Conservation (phyloP, 805 yeast genomes). For the Metschnikowia drakensbergensis region DNA sequence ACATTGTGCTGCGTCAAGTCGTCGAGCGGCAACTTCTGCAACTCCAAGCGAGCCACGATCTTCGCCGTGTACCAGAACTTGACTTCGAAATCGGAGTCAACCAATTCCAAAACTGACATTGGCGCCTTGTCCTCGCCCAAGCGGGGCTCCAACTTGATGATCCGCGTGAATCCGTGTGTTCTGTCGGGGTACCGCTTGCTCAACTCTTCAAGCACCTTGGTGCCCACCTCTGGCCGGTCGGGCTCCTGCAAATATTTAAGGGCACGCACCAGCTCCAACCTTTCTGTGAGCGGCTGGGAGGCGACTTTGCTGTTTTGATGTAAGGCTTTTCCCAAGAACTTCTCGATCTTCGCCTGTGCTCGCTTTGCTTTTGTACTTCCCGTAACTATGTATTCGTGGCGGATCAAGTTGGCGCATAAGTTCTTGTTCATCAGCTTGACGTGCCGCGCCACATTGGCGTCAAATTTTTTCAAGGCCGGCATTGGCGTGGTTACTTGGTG, state of each 20-base stretch:
- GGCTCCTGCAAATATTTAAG: constrained; percentile 26
- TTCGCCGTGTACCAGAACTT: constrained; percentile 77
- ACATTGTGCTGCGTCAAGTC: constrained; percentile 54
- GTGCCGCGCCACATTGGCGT: constrained; percentile 41
- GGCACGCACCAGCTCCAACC: constrained; percentile 17
- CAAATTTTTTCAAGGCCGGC: constrained; percentile 42
- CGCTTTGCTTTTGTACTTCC: constrained; percentile 43
- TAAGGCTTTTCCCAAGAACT: constrained; percentile 33
- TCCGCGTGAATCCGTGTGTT: constrained; percentile 80
- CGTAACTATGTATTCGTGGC: constrained; percentile 43
- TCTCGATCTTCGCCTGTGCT: constrained; percentile 40
- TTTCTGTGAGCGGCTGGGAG: constrained; percentile 12
- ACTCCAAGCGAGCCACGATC: constrained; percentile 74
- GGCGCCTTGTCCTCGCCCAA: constrained; percentile 83
- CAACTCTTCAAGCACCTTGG: constrained; percentile 66
- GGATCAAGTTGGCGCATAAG: constrained; percentile 40
- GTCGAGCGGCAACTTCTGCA: constrained; percentile 52
- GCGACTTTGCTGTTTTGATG: constrained; percentile 22
- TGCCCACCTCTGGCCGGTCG: constrained; percentile 24
- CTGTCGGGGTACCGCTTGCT: constrained; percentile 60
- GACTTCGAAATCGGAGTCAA: constrained; percentile 63
- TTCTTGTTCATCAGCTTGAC: constrained; percentile 44
- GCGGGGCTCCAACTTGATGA: constrained; percentile 79
- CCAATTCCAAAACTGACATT: constrained; percentile 82
- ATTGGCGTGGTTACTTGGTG: constrained; percentile 16